Base-by-base conservation (phyloP, 495 filamentous ascomycete species). In the Barbatosphaeria neglecta region DNA sequence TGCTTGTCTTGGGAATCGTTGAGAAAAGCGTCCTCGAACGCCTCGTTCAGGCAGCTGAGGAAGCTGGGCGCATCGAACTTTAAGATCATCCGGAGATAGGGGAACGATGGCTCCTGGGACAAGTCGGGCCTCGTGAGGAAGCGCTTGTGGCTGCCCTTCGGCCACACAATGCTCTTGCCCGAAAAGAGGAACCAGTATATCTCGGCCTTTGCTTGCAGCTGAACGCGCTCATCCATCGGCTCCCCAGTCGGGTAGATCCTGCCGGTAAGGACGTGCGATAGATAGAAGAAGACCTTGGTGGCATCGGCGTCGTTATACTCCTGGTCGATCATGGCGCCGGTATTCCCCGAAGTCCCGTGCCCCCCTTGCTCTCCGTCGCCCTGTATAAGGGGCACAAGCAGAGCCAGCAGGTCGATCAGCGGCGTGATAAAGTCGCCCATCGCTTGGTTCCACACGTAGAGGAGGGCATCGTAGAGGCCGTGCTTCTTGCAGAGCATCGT, bases 401-500 rank as follows among this genome's bases (percentile, higher is more conserved):
- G 64, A n/a, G 74, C 61, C 37, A 98, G 63, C 11, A 98, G 75
- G 50, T 95, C 88, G 56, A 87, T 79, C 31, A 97, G 66, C 15
- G 90, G 90, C 0, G 90, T 90, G 45, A 95, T 83, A 53, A 90
- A 94, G 64, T 98, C 92, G 52, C 67, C 68, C 22, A 98, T 64
- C 27, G 85, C 88, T 60, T 86, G 83, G 44, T 92, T 96, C 90
- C 92, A 98, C 47, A 97, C 86, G 62, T 97, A 97, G 42, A 95
- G 86, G 53, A 95, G 78, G 10, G 93, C 92, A 68, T 98, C 93
- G 55, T 94, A 97, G 6, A 98, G 78, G 44, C 83, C 76, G 54
- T 96, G 79, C 50, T 87, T 81, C 55, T 89, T 92, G 73, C 93
- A 98, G 4, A 98, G 75, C 15, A 76, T 78, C 0, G 88, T 95